Evolutionary conservation across 352 stramenopile species (phyloP), one percentile per base, ranked within the genome.

Genomic region (Phytophthora gonapodyides): DNA sequence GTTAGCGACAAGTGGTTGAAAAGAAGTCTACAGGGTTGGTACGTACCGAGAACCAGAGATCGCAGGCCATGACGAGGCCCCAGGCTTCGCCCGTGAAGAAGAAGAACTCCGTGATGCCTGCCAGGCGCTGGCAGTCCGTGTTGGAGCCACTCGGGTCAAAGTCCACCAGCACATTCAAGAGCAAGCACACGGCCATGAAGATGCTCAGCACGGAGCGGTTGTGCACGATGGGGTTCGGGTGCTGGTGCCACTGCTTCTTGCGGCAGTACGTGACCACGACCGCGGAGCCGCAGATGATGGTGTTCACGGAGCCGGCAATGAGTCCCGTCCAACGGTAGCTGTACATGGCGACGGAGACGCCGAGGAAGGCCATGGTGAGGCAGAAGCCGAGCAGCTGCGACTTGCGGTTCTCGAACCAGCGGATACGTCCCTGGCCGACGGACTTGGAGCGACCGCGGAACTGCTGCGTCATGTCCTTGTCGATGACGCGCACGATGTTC

Each of bases 381-480:
- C 83, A 93, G 66, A 83, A 92, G 10, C 87, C 87, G 8, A 96
- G 82, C 21, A 96, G 50, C 67, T 96, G 87, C 37, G 83, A 93
- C 71, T 96, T 96, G 16, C 87, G 82, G 61, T 96, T 96, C 67
- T 96, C 87, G 45, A 96, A 94, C 87, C 87, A 96, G 46, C 78
- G 79, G 55, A 96, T 93, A 36, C 82, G 83, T 51, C 80, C 76
- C 41, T 91, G 80, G 19, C 83, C 73, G 7, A 75, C 74, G 15
- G 82, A 91, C 58, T 89, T 82, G 45, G 82, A 75, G 30, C 84
- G 83, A 16, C 87, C 87, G 17, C 84, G 82, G 66, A 96, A 96
- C 61, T 96, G 83, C 41, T 85, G 63, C 36, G 84, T 91, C 83
- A 96, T 92, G 58, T 96, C 87, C 67, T 96, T 96, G 74, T 96